Evolutionary conservation across 2,329 filamentous ascomycete species (phyloP).

Genomic region (Myotisia sp.): DNA sequence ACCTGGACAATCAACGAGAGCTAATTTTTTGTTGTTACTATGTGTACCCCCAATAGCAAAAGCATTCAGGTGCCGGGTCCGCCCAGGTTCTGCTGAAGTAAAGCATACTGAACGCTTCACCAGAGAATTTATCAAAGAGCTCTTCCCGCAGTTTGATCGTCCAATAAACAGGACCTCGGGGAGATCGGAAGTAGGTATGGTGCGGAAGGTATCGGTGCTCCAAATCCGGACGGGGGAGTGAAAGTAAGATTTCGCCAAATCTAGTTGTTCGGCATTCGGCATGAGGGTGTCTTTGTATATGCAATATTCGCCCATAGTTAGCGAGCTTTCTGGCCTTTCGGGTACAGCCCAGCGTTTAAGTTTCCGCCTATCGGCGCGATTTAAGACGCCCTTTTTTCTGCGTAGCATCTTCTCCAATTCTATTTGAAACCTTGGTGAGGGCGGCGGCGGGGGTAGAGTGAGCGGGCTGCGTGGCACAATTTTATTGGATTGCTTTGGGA

Average conservation of each 20-base stretch:
- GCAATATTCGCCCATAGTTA: slow-evolving; percentile 6
- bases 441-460: too few species aligned
- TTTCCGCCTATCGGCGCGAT: too few species aligned
- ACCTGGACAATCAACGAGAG: slow-evolving; percentile 57
- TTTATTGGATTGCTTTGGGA: too few species aligned
- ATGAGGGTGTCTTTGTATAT: slow-evolving; percentile 39
- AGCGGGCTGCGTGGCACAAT: too few species aligned
- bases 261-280: slow-evolving; percentile 32
- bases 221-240: slow-evolving; percentile 43
- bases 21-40: slow-evolving; percentile 33
- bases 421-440: too few species aligned
- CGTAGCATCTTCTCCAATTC: too few species aligned
- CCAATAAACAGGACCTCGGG: slow-evolving; percentile 55
- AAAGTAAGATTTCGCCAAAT: slow-evolving; percentile 35
- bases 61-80: slow-evolving; percentile 52
- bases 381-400: slow-evolving; percentile 12
- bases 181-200: slow-evolving; percentile 38
- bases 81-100: slow-evolving; percentile 46
- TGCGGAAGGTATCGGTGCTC: slow-evolving; percentile 46
- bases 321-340: neutral
- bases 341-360: too few species aligned
- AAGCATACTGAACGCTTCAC: slow-evolving; percentile 39
- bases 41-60: slow-evolving; percentile 45
- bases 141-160: slow-evolving; percentile 58
- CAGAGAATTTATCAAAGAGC: slow-evolving; percentile 50